Evolutionary conservation across 2,329 filamentous ascomycete species (phyloP).

Genomic region (Coniochaeta pulveracea): DNA sequence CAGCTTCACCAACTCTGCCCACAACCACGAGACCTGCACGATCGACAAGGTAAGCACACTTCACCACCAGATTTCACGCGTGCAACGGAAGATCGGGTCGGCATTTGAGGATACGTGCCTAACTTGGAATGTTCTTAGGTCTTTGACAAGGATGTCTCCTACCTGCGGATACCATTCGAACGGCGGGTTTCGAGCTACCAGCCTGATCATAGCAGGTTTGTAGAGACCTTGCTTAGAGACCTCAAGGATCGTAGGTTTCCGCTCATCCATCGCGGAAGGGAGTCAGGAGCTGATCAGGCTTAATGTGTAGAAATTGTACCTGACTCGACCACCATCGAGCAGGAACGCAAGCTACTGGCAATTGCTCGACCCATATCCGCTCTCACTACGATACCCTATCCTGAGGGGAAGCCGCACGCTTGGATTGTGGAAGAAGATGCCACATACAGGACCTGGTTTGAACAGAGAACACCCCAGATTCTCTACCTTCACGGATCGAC

Average conservation of each 20-base stretch:
- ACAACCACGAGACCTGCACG: background rate
- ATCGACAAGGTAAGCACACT: conserved; percentile 1
- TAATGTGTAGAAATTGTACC: background rate
- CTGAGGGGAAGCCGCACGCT: background rate
- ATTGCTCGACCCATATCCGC: background rate
- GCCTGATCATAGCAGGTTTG: too few relatives aligned
- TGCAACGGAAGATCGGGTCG: too few relatives aligned
- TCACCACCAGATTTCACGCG: too few relatives aligned
- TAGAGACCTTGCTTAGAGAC: too few relatives aligned
- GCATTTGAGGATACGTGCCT: background rate
- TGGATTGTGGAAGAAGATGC: background rate
- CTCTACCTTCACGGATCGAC: conserved; percentile 1
- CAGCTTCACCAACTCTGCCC: background rate
- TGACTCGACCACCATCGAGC: background rate
- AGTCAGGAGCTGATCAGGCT: too few relatives aligned
- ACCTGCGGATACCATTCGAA: background rate
- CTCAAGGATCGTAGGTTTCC: too few relatives aligned
- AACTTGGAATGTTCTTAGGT: background rate
- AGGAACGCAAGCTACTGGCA: background rate
- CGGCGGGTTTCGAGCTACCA: background rate
- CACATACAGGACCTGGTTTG: background rate
- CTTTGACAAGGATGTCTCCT: background rate
- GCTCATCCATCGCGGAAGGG: too few relatives aligned
- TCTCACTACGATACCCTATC: background rate
- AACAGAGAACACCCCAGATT: background rate